A percentile compares a stretch with the other conserved stretches of the same genome.
These are phyloP conservation scores for Magnusiomyces tetraspermus DNA, from an alignment of 1,139 yeast species.

Conservation along the genomic window DNA sequence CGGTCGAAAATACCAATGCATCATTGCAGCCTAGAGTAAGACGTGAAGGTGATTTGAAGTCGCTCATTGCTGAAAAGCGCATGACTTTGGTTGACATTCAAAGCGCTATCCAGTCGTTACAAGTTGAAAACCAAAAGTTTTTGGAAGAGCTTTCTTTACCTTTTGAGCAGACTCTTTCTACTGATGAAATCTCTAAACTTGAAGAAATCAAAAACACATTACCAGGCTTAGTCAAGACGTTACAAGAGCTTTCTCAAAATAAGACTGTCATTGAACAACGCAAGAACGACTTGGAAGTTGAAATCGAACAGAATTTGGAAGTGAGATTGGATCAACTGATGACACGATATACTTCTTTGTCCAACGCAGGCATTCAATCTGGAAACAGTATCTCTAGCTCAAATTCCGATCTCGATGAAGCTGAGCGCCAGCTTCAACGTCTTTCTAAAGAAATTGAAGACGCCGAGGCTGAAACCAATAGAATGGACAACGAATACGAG, in stretches of 20 bases:
- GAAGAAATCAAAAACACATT: slow-evolving; percentile 36
- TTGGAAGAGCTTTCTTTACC: slow-evolving; percentile 44
- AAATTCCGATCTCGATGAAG: slow-evolving; percentile 6
- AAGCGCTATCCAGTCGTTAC: slow-evolving; percentile 26
- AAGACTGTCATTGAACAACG: slow-evolving; percentile 44
- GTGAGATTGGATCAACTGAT: slow-evolving; percentile 36
- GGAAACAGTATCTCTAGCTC: neutral
- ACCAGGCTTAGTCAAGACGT: slow-evolving; percentile 35
- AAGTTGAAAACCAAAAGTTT: slow-evolving; percentile 27
- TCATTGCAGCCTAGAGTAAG: slow-evolving; percentile 9
- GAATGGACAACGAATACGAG: slow-evolving; percentile 11
- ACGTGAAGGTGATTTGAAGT: slow-evolving; percentile 19
- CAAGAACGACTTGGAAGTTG: slow-evolving; percentile 47
- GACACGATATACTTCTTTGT: slow-evolving; percentile 17
- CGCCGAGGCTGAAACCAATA: slow-evolving; percentile 3
- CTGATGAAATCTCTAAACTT: slow-evolving; percentile 40
- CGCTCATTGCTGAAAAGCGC: slow-evolving; percentile 15
- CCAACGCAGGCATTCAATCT: neutral
- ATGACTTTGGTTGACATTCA: slow-evolving; percentile 20
- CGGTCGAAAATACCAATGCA: slow-evolving; percentile 8
- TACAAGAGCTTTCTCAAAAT: slow-evolving; percentile 38
- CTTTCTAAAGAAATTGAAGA: slow-evolving; percentile 6
- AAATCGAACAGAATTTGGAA: slow-evolving; percentile 45
- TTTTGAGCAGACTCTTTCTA: slow-evolving; percentile 46
- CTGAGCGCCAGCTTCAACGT: slow-evolving; percentile 8